A percentile compares a stretch with the other conserved stretches of the same genome.
phyloP scores from a whole-genome alignment of 345 rosid genomes.

The Laguncularia racemosa region DNA sequence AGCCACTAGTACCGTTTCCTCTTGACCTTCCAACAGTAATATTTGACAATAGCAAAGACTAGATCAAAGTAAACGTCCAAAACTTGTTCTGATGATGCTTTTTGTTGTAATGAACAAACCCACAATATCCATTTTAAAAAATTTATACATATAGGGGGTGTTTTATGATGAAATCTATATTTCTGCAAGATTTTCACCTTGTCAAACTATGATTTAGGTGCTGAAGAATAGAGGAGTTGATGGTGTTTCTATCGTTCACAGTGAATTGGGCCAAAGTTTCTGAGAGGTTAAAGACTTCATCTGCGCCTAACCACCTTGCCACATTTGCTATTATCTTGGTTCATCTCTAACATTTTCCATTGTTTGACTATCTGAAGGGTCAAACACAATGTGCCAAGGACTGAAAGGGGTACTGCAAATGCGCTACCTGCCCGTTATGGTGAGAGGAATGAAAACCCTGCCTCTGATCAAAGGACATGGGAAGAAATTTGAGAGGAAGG shows the following conservation, averaged over 20 bases:
- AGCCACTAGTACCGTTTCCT: too few relatives aligned
- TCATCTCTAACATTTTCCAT: not conserved
- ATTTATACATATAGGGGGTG: too few relatives aligned
- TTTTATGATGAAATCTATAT: not conserved
- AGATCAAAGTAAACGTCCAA: too few relatives aligned
- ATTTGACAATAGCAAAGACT: too few relatives aligned
- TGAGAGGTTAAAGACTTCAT: constrained; percentile 40
- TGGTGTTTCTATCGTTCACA: constrained; percentile 28
- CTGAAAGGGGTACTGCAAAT: constrained; percentile 39
- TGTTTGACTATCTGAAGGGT: constrained; percentile 27
- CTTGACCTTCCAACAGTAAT: too few relatives aligned
- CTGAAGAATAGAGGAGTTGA: constrained; percentile 64
- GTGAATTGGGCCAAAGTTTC: constrained; percentile 31
- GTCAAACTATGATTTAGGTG: constrained; percentile 34
- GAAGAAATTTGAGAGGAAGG: constrained; percentile 46
- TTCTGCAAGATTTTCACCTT: not conserved
- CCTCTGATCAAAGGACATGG: constrained; percentile 39
- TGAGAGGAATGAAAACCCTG: constrained; percentile 32
- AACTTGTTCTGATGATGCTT: too few relatives aligned
- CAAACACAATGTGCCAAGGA: constrained; percentile 26
- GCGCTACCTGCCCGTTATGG: constrained; percentile 18
- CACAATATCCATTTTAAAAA: constrained; percentile 1
- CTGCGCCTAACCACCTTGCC: not conserved
- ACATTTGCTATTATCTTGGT: not conserved
- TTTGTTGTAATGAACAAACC: too few relatives aligned